A percentile compares a stretch with the other conserved stretches of the same genome.
These are phyloP conservation scores for Xerocomus potaroensis DNA, from an alignment of 768 basidiomycete genomes.

Conservation along the genomic window DNA sequence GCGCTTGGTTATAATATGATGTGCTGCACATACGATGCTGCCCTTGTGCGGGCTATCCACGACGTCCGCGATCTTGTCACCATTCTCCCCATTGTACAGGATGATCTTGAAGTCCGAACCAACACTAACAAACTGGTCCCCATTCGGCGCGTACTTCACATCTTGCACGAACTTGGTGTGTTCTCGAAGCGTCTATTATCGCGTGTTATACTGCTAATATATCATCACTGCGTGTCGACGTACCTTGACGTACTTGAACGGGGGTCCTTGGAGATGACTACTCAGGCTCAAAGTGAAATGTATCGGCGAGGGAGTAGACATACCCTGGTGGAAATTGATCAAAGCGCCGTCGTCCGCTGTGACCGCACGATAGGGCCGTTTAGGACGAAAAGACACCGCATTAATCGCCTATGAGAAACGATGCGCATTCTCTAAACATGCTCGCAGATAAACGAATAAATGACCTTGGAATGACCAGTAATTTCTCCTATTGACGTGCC, in stretches of 20 bases:
- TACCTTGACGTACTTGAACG: conserved; percentile 88
- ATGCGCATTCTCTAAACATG: neutral
- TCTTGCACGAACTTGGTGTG: conserved; percentile 94
- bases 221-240: neutral
- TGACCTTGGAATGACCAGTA: conserved; percentile 82
- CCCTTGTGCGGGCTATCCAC: conserved; percentile 69
- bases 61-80: conserved; percentile 70
- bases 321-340: conserved; percentile 81
- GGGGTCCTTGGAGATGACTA: conserved; percentile 47
- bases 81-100: conserved; percentile 87
- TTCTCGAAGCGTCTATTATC: conserved; percentile 68
- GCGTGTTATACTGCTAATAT: neutral
- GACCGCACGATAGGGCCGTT: conserved; percentile 86
- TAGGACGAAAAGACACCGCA: conserved; percentile 80
- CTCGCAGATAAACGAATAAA: neutral
- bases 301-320: conserved; percentile 2
- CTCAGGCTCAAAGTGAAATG: neutral
- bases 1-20: neutral
- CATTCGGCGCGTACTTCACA: conserved; percentile 75
- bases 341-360: conserved; percentile 82
- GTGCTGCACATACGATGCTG: conserved; percentile 53
- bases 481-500: conserved; percentile 88
- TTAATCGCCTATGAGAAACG: conserved; percentile 60
- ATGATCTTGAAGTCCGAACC: conserved; percentile 87
- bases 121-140: conserved; percentile 80